These are phyloP conservation scores for Xylaria polymorpha DNA, from an alignment of 2,329 filamentous ascomycete species.

Conservation along the genomic window DNA sequence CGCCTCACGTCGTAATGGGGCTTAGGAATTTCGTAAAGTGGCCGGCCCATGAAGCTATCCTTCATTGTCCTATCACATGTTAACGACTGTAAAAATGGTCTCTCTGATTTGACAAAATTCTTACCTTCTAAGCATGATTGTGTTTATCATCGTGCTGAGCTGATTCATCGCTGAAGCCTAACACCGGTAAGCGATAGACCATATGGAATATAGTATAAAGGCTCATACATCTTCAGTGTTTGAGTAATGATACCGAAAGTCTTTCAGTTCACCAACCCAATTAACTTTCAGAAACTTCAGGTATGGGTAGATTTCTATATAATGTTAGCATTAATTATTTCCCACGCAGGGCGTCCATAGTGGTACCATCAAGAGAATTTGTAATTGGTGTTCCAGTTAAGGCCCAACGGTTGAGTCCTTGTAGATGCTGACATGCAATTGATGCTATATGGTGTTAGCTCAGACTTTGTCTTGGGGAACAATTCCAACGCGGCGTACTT, in stretches of 20 bases:
- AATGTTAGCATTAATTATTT: conserved; percentile 3
- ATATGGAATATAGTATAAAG: too few species aligned
- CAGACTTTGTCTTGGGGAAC: not conserved
- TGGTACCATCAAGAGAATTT: conserved; percentile 30
- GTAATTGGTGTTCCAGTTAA: conserved; percentile 35
- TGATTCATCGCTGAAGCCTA: too few species aligned
- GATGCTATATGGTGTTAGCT: conserved; percentile 28
- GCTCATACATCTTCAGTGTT: too few species aligned
- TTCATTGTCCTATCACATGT: conserved; percentile 22
- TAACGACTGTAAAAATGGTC: not conserved
- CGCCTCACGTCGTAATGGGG: conserved; percentile 3
- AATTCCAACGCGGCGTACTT: conserved; percentile 12
- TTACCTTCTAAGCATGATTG: conserved; percentile 29
- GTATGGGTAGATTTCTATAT: conserved; percentile 31
- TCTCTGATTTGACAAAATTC: not conserved
- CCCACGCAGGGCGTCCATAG: too few species aligned
- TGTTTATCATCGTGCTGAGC: conserved; percentile 5
- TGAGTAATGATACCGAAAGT: conserved; percentile 21
- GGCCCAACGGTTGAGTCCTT: conserved; percentile 23
- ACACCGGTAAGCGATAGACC: too few species aligned
- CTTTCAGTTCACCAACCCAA: not conserved
- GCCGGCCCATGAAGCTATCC: conserved; percentile 27
- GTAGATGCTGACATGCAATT: conserved; percentile 26
- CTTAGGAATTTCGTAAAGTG: conserved; percentile 30
- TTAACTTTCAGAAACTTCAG: conserved; percentile 26